phyloP scores from a whole-genome alignment of 2,329 filamentous ascomycete species.

The Meredithiella fracta region DNA sequence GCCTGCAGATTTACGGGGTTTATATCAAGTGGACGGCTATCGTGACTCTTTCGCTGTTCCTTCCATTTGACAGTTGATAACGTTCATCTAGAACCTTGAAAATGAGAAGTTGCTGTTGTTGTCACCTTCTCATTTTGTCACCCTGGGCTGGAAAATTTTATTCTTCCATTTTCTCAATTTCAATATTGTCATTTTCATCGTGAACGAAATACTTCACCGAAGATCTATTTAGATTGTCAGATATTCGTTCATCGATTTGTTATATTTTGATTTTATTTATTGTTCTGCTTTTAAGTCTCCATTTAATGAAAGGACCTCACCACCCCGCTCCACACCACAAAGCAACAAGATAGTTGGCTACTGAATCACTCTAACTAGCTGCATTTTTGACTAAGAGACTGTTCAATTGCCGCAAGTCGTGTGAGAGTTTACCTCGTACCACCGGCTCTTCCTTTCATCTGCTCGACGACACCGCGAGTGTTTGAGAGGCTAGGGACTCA shows the following conservation, averaged over 20 bases:
- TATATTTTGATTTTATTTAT: neutral
- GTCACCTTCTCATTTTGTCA: neutral
- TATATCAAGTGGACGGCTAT: neutral
- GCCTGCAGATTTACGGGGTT: no score
- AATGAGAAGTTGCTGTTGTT: neutral
- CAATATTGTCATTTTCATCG: neutral
- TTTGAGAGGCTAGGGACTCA: neutral
- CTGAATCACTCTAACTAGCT: neutral
- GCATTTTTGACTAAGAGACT: neutral
- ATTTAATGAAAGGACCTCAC: neutral
- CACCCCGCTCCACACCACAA: neutral
- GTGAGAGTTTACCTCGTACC: neutral
- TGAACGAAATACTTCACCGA: no score
- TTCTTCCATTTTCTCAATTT: neutral
- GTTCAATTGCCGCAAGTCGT: neutral
- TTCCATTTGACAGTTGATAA: neutral
- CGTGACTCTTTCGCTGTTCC: neutral
- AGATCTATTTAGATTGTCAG: no score
- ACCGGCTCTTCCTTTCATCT: neutral
- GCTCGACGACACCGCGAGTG: no score
- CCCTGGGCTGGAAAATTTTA: neutral
- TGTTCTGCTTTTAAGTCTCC: no score
- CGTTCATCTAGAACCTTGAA: neutral
- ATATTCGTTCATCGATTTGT: no score
- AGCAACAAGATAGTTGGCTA: neutral